These are phyloP conservation scores for Phytophthora pini DNA, from an alignment of 352 stramenopile species.

Conservation along the genomic window DNA sequence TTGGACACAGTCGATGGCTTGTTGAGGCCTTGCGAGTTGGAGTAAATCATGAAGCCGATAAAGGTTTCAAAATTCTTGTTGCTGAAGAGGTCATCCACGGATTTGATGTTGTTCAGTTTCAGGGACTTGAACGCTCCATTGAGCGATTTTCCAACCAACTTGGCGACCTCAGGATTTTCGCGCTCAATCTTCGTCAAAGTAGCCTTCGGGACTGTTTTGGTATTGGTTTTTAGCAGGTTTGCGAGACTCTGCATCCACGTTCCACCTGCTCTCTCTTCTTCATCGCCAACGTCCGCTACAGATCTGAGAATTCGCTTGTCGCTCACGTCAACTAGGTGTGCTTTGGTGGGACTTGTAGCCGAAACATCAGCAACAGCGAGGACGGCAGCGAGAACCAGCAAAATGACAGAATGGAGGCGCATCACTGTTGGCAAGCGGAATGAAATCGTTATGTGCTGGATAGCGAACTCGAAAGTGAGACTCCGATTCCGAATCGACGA, in stretches of 20 bases:
- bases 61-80: not conserved
- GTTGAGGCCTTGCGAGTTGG: not conserved
- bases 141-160: not conserved
- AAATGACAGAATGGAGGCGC: not conserved
- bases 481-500: no score
- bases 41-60: not conserved
- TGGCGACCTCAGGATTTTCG: not conserved
- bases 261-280: conserved; percentile 1
- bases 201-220: not conserved
- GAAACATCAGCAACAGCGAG: not conserved
- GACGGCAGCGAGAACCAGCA: not conserved
- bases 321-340: not conserved
- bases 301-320: conserved; percentile 4
- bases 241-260: not conserved
- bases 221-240: not conserved
- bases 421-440: not conserved
- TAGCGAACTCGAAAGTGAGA: not conserved
- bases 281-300: not conserved
- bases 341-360: no score
- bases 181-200: not conserved
- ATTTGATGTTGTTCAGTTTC: not conserved
- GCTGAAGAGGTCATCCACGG: conserved; percentile 1
- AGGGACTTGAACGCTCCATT: not conserved
- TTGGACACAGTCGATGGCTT: not conserved
- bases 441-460: not conserved